Conservation (phyloP, 2,329 filamentous ascomycete species). For the Blastomyces parvus region DNA sequence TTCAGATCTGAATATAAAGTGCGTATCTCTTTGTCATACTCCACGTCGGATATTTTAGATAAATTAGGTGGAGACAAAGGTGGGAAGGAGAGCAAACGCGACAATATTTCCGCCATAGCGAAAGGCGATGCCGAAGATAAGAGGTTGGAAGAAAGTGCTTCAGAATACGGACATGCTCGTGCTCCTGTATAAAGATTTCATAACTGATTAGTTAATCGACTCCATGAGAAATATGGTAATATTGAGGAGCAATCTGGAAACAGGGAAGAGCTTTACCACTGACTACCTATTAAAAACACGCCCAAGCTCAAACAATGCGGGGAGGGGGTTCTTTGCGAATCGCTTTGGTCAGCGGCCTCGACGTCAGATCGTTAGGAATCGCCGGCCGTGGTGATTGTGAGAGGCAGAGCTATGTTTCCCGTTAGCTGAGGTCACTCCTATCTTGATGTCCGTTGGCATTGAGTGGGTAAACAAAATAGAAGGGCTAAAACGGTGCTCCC, state of each 20-base stretch:
- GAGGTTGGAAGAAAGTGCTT: not conserved
- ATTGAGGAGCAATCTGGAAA: not conserved
- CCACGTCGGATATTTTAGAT: not conserved
- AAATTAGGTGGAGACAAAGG: not conserved
- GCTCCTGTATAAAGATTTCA: not conserved
- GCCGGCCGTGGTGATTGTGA: not conserved
- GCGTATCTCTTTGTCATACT: slow-evolving; percentile 5
- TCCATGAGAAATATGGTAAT: not conserved
- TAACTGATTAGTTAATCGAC: not conserved
- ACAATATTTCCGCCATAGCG: not conserved
- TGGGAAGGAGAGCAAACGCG: slow-evolving; percentile 5
- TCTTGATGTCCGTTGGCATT: not conserved
- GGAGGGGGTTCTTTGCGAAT: not conserved
- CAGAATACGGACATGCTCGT: not conserved
- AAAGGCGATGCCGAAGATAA: not conserved
- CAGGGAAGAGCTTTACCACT: not conserved
- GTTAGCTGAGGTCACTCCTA: not conserved
- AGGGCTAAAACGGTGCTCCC: not conserved
- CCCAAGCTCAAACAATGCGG: not conserved
- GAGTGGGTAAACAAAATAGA: not conserved
- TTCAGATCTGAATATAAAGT: not conserved
- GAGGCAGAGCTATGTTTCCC: not conserved
- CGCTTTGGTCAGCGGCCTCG: not conserved
- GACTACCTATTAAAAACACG: not conserved
- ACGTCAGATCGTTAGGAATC: not conserved